Evolutionary conservation across 129 eudicot genomes (phyloP).

Genomic region (Pittosporum tobira): DNA sequence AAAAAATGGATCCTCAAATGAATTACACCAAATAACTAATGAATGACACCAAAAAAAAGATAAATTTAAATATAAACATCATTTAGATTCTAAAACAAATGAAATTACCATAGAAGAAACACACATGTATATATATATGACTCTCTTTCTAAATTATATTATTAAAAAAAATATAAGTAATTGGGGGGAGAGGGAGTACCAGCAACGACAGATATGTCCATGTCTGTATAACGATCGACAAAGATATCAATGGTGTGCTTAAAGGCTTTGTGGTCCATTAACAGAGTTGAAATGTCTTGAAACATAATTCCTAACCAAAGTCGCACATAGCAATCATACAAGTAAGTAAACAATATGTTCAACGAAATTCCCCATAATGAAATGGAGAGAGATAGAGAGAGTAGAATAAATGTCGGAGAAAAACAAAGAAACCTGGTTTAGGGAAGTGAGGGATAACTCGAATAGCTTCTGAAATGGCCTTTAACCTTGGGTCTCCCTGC

Average conservation of each 20-base stretch:
- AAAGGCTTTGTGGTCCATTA: constrained; percentile 76
- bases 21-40: too few relatives aligned
- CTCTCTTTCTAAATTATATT: too few relatives aligned
- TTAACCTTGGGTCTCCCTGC: constrained; percentile 64
- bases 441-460: constrained; percentile 84
- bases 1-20: too few relatives aligned
- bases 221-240: constrained; percentile 82
- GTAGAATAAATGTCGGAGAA: background rate
- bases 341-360: constrained; percentile 19
- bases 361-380: constrained; percentile 19
- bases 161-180: too few relatives aligned
- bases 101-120: too few relatives aligned
- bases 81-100: too few relatives aligned
- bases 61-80: too few relatives aligned
- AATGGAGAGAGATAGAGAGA: background rate
- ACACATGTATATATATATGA: too few relatives aligned
- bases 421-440: constrained; percentile 40
- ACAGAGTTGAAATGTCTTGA: constrained; percentile 87
- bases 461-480: constrained; percentile 73
- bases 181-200: constrained; percentile 33
- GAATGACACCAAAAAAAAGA: too few relatives aligned
- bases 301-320: constrained; percentile 76
- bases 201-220: constrained; percentile 86
- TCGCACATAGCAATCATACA: background rate
- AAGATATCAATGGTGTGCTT: constrained; percentile 80